Evolutionary conservation across 2,329 filamentous ascomycete species (phyloP), one percentile per base, ranked within the genome.

Genomic region (Cladophialophora carrionii): DNA sequence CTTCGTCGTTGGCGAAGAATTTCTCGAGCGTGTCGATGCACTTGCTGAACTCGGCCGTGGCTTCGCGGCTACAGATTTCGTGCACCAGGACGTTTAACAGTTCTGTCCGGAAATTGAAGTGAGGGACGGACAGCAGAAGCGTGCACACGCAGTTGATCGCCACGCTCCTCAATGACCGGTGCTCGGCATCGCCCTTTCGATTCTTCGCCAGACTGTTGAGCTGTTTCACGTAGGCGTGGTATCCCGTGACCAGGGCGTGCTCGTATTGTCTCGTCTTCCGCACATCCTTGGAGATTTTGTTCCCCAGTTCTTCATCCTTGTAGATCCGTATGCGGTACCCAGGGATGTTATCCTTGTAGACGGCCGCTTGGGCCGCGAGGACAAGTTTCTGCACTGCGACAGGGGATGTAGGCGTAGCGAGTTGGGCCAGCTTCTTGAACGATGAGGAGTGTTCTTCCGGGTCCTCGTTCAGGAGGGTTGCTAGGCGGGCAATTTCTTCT

Each of bases 261-360:
- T 99, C 95, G 75, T 93, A 99, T 52, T 86, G 83, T 61, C 93
- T 86, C 68, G 96, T 79, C 71, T 87, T 89, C 74, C 90, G 88
- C 37, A 98, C 92, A 31, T 98, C 95, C 76, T 96, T 97, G 4
- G 93, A 96, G 1, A 98, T 80, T 76, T 96, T 96, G 69, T 88
- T 88, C 64, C 85, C 85, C 74, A 89, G 83, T 52, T 89, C 87
- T 34, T 92, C 89, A 66, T 96, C 91, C 0, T 85, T 82, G 3
- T 92, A 81, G 1, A 92, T 90, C 20, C 95, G 88, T 80, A 99
- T 98, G 66, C 95, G 86, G 76, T 99, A 99, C 24, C 95, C 95
- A 0, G 95, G 95, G 65, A 99, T 98, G 54, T 97, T 86, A 77
- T 98, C 95, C 76, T 94, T 96, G 82, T 94, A 99, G 12, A 98